A percentile compares a stretch with the other conserved stretches of the same genome.
Evolutionary conservation across 495 filamentous ascomycete genomes (phyloP).

Genomic region (Pseudevernia furfuracea): DNA sequence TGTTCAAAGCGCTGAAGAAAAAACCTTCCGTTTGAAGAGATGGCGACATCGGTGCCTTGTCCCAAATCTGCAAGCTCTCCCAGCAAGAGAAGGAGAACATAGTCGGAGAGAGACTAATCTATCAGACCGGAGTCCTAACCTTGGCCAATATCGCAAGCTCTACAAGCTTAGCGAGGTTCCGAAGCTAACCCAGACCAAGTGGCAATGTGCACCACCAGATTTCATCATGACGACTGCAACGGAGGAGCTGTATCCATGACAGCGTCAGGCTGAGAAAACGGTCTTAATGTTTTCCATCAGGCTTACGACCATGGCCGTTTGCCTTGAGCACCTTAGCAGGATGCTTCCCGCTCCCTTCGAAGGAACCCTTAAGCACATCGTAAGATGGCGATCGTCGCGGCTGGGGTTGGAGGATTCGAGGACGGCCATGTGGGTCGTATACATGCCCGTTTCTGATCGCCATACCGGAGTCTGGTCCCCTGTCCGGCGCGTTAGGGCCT

Average conservation of each 20-base stretch:
- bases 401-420: slow-evolving; percentile 13
- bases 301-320: not conserved
- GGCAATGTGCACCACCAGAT: not conserved
- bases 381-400: slow-evolving; percentile 12
- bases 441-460: not conserved
- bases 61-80: not conserved
- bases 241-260: not conserved
- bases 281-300: not conserved
- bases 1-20: not conserved
- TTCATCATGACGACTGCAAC: not conserved
- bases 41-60: not conserved
- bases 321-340: slow-evolving; percentile 8
- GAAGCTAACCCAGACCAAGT: not conserved
- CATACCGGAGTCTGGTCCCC: slow-evolving; percentile 23
- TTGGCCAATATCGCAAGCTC: not conserved
- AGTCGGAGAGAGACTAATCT: not conserved
- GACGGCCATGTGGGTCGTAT: slow-evolving; percentile 4
- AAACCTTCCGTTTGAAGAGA: not conserved
- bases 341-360: slow-evolving; percentile 1
- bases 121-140: not conserved
- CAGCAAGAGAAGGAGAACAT: not conserved
- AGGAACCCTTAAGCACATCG: slow-evolving; percentile 6
- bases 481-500: slow-evolving; percentile 13
- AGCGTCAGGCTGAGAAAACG: not conserved
- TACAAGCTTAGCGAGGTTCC: not conserved